phyloP scores from a whole-genome alignment of 2,329 filamentous ascomycete species.

The Ampelomyces quisqualis region DNA sequence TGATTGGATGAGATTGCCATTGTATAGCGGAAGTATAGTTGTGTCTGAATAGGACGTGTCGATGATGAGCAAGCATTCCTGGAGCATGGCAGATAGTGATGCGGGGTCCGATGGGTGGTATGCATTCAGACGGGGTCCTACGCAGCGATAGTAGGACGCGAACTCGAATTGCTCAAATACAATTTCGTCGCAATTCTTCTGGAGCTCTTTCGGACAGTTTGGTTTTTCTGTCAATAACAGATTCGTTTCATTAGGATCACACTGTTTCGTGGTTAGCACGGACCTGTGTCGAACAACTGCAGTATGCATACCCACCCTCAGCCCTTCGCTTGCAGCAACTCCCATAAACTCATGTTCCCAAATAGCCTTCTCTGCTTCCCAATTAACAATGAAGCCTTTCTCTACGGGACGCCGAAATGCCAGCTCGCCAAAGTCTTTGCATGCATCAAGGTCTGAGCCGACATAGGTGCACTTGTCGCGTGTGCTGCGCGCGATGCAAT shows the following conservation, averaged over 20 bases:
- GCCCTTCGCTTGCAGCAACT: constrained; percentile 64
- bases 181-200: constrained; percentile 92
- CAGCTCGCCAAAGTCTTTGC: constrained; percentile 86
- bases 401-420: constrained; percentile 86
- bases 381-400: constrained; percentile 92
- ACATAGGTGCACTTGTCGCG: constrained; percentile 78
- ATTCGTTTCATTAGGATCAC: constrained; percentile 78
- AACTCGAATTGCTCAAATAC: constrained; percentile 98
- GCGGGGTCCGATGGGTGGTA: constrained; percentile 61
- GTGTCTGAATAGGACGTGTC: constrained; percentile 94
- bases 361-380: constrained; percentile 93
- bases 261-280: constrained; percentile 44
- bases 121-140: constrained; percentile 73
- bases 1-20: constrained; percentile 75
- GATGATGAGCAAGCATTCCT: constrained; percentile 82
- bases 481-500: constrained; percentile 78
- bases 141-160: constrained; percentile 74
- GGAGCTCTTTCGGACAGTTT: constrained; percentile 76
- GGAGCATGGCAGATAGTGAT: constrained; percentile 55
- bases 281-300: neutral
- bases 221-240: constrained; percentile 83
- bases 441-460: constrained; percentile 73
- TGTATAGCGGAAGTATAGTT: constrained; percentile 81
- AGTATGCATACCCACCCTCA: constrained; percentile 50
- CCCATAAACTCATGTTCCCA: constrained; percentile 90